phyloP scores from a whole-genome alignment of 306 rosid genomes.

The Carpinus fangiana region DNA sequence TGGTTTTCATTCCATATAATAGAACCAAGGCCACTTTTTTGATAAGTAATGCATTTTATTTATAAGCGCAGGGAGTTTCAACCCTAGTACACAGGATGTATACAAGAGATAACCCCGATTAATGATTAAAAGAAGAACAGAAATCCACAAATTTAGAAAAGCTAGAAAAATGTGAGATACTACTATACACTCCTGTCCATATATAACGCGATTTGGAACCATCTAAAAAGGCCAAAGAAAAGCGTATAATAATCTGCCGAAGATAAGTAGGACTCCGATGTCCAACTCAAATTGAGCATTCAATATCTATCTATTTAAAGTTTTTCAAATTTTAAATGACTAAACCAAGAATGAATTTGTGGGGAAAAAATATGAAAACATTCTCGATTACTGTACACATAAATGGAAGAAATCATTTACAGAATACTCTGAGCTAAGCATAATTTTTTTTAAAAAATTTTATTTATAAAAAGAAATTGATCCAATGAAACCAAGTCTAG shows the following conservation, averaged over 20 bases:
- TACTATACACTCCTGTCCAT: too few relatives aligned
- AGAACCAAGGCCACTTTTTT: background rate
- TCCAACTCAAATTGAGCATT: background rate
- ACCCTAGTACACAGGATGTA: too few relatives aligned
- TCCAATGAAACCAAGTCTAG: conserved; percentile 17
- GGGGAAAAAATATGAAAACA: background rate
- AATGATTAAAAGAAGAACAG: too few relatives aligned
- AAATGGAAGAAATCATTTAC: background rate
- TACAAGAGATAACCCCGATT: too few relatives aligned
- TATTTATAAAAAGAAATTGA: background rate
- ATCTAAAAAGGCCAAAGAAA: background rate
- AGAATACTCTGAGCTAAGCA: background rate
- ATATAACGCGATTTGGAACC: background rate
- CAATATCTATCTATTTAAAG: background rate
- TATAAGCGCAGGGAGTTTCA: too few relatives aligned
- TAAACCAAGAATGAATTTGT: background rate
- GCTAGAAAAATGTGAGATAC: too few relatives aligned
- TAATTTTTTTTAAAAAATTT: background rate
- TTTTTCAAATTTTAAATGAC: too few relatives aligned
- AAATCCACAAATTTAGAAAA: too few relatives aligned
- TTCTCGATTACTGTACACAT: background rate
- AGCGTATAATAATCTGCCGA: background rate
- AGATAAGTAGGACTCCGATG: background rate
- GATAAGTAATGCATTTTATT: too few relatives aligned
- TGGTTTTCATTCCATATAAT: background rate